Base-by-base conservation (phyloP, 176 grass and related monocot species). In the Cocos nucifera region DNA sequence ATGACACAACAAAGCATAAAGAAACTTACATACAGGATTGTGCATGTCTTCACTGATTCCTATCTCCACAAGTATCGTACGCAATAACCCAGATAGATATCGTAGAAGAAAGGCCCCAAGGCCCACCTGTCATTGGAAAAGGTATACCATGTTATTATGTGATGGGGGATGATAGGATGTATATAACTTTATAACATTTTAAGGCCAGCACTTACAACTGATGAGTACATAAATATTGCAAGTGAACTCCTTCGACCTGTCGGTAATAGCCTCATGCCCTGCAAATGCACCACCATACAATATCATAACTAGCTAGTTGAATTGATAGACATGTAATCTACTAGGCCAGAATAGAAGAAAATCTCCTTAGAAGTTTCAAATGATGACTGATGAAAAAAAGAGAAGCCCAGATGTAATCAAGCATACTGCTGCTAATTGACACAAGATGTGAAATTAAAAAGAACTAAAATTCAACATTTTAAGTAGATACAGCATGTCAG, bases 1-100 rank as follows among this genome's bases (percentile, higher is more conserved):
- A 50, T 19, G 25, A 8, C 15, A n/a, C 35, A 63, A 24, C 20
- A 15, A 59, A 26, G 29, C 19, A 63, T 6, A 63, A 17, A 61
- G 78, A 64, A 88, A 88, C 92, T 88, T 90, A 90, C 92, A 96
- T 96, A 96, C 92, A 96, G 92, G 92, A 82, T 90, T 87, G 80
- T 90, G 87, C 92, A 96, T 89, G 54, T 96, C 92, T 90, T 96
- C 92, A 7, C 75, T 64, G 62, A 96, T 90, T 77, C 92, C 92
- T 63, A 96, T 82, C 79, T 88, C 92, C 61, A 90, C 75, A 39
- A 96, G 87, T 3, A 88, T 15, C 18, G 87, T 63, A 25, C 73
- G 81, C 49, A 85, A 65, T 15, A 96, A 66, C 22, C 78, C 83
- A 18, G 83, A 96, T 15, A 96, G 49, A 80, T 88, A 96, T 57